Conservation (phyloP, 768 basidiomycete species). For the Amanita inopinata region DNA sequence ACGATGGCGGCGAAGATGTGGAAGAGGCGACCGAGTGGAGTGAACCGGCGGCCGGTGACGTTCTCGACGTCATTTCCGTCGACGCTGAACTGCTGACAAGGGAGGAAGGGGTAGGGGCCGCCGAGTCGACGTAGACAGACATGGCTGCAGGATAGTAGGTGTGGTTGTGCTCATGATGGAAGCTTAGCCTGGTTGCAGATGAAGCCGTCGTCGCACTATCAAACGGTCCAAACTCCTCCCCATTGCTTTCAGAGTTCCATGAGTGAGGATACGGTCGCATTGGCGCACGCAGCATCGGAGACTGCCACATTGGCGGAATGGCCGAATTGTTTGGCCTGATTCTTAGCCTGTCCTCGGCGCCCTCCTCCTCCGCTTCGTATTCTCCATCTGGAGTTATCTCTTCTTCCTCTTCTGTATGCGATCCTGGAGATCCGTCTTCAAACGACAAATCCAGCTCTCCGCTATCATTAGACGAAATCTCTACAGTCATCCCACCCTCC, state of each 20-base stretch:
- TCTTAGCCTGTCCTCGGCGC: background rate
- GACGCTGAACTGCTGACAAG: background rate
- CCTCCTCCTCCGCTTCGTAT: slow-evolving; percentile 14
- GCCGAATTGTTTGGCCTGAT: background rate
- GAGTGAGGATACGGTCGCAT: slow-evolving; percentile 1
- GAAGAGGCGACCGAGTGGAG: background rate
- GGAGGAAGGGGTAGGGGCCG: background rate
- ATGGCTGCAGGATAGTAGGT: background rate
- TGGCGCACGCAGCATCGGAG: background rate
- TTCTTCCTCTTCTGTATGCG: slow-evolving; percentile 3
- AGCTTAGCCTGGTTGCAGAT: slow-evolving; percentile 2
- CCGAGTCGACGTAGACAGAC: background rate
- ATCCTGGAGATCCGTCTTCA: background rate
- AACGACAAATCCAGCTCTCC: slow-evolving; percentile 1
- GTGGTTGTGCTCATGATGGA: background rate
- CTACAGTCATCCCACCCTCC: background rate
- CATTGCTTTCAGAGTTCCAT: slow-evolving; percentile 6
- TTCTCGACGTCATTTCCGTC: slow-evolving; percentile 1
- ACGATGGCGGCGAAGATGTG: background rate
- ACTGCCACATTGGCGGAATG: slow-evolving; percentile 1
- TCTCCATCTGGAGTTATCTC: slow-evolving; percentile 1
- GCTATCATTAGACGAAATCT: slow-evolving; percentile 6
- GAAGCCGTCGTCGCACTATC: slow-evolving; percentile 7
- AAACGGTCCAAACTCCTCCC: slow-evolving; percentile 7
- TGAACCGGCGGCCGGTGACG: slow-evolving; percentile 1